A percentile compares a stretch with the other conserved stretches of the same genome.
These are phyloP conservation scores for Pugionium cornutum DNA, from an alignment of 345 rosid species.

Conservation along the genomic window DNA sequence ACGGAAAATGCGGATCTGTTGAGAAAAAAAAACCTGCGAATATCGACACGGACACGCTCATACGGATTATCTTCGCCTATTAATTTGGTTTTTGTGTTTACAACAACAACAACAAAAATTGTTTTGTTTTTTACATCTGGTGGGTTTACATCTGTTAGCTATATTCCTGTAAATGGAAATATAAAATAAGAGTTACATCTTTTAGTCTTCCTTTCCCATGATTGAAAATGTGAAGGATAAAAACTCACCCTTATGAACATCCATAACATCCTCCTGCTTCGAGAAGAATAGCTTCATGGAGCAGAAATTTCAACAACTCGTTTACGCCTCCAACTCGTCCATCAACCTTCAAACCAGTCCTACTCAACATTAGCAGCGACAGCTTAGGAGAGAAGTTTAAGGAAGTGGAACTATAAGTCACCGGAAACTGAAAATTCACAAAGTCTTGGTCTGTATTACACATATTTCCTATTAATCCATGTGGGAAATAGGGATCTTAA, in stretches of 20 bases:
- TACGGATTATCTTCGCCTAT: too few relatives aligned
- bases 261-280: slow-evolving; percentile 34
- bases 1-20: too few relatives aligned
- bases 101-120: too few relatives aligned
- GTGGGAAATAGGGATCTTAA: not conserved
- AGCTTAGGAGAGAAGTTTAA: slow-evolving; percentile 80
- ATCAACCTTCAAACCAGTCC: slow-evolving; percentile 35
- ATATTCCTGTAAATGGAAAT: too few relatives aligned
- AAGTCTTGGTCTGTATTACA: not conserved
- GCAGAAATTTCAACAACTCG: slow-evolving; percentile 61
- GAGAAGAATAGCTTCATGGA: slow-evolving; percentile 84
- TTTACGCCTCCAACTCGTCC: slow-evolving; percentile 39
- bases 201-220: not conserved
- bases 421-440: not conserved
- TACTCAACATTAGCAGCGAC: slow-evolving; percentile 50
- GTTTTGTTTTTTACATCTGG: too few relatives aligned
- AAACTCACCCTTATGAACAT: not conserved
- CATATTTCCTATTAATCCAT: too few relatives aligned
- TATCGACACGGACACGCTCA: too few relatives aligned
- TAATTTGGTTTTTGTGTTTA: too few relatives aligned
- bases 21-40: too few relatives aligned
- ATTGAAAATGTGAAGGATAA: not conserved
- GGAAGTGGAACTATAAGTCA: slow-evolving; percentile 81
- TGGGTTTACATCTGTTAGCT: too few relatives aligned
- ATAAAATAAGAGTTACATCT: slow-evolving; percentile 23